These are phyloP conservation scores for Coemansia sp. DNA, from an alignment of 192 early-diverging fungal species.

Conservation along the genomic window DNA sequence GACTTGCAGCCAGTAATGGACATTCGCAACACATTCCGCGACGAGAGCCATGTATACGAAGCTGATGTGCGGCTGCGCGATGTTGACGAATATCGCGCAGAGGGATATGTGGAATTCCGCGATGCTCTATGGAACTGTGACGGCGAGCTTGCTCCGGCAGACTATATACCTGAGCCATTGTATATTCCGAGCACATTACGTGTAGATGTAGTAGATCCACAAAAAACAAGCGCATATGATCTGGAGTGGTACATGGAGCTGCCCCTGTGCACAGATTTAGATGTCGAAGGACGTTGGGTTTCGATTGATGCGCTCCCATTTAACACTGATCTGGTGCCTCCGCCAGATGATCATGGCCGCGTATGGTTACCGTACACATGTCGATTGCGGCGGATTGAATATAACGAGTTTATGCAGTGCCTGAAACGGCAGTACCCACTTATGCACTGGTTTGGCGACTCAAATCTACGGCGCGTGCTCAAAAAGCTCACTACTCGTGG, in stretches of 20 bases:
- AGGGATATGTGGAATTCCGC: constrained; percentile 47
- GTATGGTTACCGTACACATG: constrained; percentile 58
- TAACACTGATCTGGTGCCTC: constrained; percentile 1
- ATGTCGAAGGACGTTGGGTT: constrained; percentile 53
- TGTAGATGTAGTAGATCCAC: constrained; percentile 5
- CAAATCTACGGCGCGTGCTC: constrained; percentile 49
- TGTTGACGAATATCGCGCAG: constrained; percentile 31
- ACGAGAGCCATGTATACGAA: constrained; percentile 55
- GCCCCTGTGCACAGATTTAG: constrained; percentile 40
- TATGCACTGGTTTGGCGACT: constrained; percentile 57
- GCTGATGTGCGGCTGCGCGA: constrained; percentile 49
- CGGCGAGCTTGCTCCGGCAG: constrained; percentile 18
- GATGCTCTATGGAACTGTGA: constrained; percentile 57
- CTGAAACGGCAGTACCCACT: constrained; percentile 22
- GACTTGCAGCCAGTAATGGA: constrained; percentile 3
- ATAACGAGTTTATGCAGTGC: constrained; percentile 45
- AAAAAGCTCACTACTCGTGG: constrained; percentile 54
- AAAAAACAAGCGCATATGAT: constrained; percentile 2
- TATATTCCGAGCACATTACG: constrained; percentile 10
- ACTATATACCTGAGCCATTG: constrained; percentile 39
- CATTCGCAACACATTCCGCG: constrained; percentile 20
- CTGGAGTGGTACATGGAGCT: constrained; percentile 39
- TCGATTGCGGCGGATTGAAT: constrained; percentile 35
- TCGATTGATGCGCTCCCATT: constrained; percentile 12
- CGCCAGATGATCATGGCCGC: constrained; percentile 29